A percentile compares a stretch with the other conserved stretches of the same genome.
phyloP scores from a whole-genome alignment of 2,329 filamentous ascomycete species.

The Penicillium concentricum region DNA sequence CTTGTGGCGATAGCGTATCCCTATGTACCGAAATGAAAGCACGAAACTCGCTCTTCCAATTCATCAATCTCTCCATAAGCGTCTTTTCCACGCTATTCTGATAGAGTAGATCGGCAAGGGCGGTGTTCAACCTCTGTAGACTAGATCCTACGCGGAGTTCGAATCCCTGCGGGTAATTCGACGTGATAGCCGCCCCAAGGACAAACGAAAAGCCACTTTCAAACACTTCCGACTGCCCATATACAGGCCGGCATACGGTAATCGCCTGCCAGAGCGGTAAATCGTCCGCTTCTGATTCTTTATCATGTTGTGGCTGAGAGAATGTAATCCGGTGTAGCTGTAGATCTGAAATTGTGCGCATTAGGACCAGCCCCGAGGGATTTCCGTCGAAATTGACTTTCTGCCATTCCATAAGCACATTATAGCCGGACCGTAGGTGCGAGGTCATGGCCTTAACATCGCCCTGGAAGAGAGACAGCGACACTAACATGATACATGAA shows the following conservation, averaged over 20 bases:
- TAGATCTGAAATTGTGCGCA: neutral
- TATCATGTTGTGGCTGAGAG: neutral
- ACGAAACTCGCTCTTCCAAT: neutral
- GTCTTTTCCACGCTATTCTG: neutral
- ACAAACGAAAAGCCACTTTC: neutral
- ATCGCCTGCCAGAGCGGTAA: neutral
- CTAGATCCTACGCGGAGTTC: neutral
- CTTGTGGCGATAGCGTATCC: neutral
- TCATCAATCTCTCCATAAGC: neutral
- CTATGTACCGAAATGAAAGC: neutral
- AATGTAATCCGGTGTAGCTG: constrained; percentile 1
- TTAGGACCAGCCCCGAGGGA: neutral
- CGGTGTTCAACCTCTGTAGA: neutral
- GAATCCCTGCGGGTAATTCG: neutral
- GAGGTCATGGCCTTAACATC: neutral
- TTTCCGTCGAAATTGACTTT: neutral
- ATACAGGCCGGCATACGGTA: neutral
- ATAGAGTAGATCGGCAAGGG: neutral
- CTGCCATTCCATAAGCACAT: neutral
- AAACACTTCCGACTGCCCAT: neutral
- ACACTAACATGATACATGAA: neutral
- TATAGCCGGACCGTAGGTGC: neutral
- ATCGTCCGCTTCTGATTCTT: neutral
- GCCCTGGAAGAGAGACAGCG: neutral
- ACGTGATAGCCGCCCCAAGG: neutral